Evolutionary conservation across 2,329 filamentous ascomycete species (phyloP).

Genomic region (Diaporthe vaccinii): DNA sequence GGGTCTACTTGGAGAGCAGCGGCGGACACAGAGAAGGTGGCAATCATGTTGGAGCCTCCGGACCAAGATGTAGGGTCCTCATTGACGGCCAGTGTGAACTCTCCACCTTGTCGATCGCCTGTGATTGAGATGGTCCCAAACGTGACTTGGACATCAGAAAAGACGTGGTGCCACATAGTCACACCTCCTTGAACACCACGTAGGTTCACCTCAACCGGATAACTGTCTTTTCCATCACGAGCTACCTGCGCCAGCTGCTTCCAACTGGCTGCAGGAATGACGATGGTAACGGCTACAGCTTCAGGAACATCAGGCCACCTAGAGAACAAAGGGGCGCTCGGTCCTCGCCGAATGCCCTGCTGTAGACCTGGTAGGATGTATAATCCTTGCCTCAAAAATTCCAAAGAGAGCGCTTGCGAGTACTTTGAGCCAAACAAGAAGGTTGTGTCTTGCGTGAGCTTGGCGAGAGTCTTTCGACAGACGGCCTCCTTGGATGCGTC

Average conservation of each 20-base stretch:
- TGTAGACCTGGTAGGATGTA: constrained; percentile 50
- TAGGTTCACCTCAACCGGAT: constrained; percentile 37
- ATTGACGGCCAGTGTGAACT: constrained; percentile 50
- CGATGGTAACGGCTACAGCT: constrained; percentile 53
- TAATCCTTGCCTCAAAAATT: constrained; percentile 54
- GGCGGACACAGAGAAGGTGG: constrained; percentile 57
- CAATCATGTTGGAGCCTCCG: constrained; percentile 55
- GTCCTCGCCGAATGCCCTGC: constrained; percentile 42
- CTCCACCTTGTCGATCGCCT: constrained; percentile 47
- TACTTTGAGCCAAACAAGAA: constrained; percentile 50
- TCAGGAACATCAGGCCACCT: constrained; percentile 55
- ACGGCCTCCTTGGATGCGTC: constrained; percentile 52
- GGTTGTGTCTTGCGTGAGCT: constrained; percentile 49
- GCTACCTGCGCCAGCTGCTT: constrained; percentile 46
- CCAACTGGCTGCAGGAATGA: constrained; percentile 50
- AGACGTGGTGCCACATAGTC: constrained; percentile 52
- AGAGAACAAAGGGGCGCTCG: constrained; percentile 48
- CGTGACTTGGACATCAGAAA: constrained; percentile 55
- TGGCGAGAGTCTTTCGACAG: constrained; percentile 48
- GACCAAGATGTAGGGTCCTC: constrained; percentile 54
- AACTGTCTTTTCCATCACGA: constrained; percentile 39
- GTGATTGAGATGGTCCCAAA: constrained; percentile 54
- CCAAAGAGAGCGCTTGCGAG: constrained; percentile 52
- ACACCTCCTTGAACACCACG: constrained; percentile 32
- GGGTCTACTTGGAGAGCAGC: constrained; percentile 52